phyloP scores from a whole-genome alignment of 345 rosid species.

The Balakata baccata region DNA sequence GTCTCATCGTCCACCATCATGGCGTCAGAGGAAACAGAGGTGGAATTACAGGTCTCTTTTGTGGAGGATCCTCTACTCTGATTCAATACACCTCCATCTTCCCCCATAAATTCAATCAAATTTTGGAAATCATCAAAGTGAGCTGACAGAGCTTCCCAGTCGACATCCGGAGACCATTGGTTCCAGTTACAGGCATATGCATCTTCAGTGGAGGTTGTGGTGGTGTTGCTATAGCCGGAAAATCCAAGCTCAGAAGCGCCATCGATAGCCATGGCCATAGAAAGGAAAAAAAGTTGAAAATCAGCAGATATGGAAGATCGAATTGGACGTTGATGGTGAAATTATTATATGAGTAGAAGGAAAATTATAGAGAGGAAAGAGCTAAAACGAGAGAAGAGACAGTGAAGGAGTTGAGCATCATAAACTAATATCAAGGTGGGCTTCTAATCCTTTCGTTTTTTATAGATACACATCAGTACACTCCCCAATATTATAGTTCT shows the following conservation, averaged over 20 bases:
- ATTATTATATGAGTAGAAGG: too few species aligned
- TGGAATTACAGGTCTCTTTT: not conserved
- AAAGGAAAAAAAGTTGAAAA: too few species aligned
- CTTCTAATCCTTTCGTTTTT: too few species aligned
- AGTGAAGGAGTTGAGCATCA: slow-evolving; percentile 12
- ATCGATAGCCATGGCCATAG: slow-evolving; percentile 57
- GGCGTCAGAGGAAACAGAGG: slow-evolving; percentile 36
- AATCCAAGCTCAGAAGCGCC: slow-evolving; percentile 42
- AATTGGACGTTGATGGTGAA: too few species aligned
- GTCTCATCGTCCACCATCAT: slow-evolving; percentile 35
- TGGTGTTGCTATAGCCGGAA: slow-evolving; percentile 35
- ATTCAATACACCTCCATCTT: slow-evolving; percentile 26
- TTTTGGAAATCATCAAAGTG: slow-evolving; percentile 54
- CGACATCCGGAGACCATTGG: slow-evolving; percentile 65
- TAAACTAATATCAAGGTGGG: too few species aligned
- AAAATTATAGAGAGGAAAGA: too few species aligned
- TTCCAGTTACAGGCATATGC: slow-evolving; percentile 44
- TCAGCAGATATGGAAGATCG: too few species aligned
- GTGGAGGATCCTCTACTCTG: not conserved
- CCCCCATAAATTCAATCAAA: slow-evolving; percentile 64
- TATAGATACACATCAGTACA: too few species aligned
- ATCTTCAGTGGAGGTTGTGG: slow-evolving; percentile 18
- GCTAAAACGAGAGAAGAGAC: not conserved
- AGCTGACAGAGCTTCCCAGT: slow-evolving; percentile 58
- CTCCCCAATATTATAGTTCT: too few species aligned